Evolutionary conservation across 306 rosid species (phyloP), one percentile per base, ranked within the genome.

Genomic region (Acacia melanoxylon): DNA sequence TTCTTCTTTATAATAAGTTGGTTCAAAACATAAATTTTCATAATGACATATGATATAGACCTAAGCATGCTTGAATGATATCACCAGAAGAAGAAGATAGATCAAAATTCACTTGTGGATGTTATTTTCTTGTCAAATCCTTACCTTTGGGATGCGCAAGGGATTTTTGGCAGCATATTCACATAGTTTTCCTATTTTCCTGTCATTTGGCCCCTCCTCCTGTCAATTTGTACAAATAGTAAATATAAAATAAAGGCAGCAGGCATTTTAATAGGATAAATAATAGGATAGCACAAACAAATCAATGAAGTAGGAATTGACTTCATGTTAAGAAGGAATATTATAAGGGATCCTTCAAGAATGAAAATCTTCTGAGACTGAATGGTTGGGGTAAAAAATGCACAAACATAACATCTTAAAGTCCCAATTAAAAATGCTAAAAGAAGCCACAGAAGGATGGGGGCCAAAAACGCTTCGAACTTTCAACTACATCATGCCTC

Each of bases 151-250:
- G 24, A 96, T 92, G 78, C 99, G 98, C 85, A 93, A 82, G 59
- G 99, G 98, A 85, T 96, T 96, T 92, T 82, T 96, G 49, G 92
- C 85, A 15, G 94, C 97, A 79, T 96, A 96, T 81, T 96, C 98
- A 66, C 99, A 93, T 56, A 96, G 85, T 62, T 93, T 96, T 75
- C 97, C 98, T 71, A 96, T 93, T 87, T 90, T 88, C 80, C 98
- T 89, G 76, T 96, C 99, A 88, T 92, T 93, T 51, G 94, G 89
- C 71, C 89, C 97, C 62, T 96, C 98, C 81, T 92, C 99, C 99
- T 95, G 86, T 79, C 79, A 86, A 58, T 27, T 68, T 84, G 77
- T 40, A 62, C 52, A 61, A 72, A 74, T 74, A 84, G 68, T 75
- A 24, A 59, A 66, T 63, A 61, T 19, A 78, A 82, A 75, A 66